Percentiles rank a stretch among this genome's conserved stretches.
Evolutionary conservation across 78 protist genomes (phyloP).

Genomic region (Emiliania huxleyi): DNA sequence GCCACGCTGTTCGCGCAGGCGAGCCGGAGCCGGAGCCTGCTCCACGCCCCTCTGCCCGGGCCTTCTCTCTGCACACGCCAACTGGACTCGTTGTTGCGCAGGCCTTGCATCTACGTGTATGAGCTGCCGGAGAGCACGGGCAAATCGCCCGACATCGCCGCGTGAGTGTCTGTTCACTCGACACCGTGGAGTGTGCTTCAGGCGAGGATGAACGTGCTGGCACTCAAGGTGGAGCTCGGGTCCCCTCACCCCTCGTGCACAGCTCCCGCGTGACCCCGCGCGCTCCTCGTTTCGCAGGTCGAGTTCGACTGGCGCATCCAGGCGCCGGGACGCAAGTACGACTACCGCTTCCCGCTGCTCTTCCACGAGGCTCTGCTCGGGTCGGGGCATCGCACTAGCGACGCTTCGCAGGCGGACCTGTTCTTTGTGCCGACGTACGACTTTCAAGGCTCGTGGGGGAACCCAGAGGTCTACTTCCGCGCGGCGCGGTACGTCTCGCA

Average conservation of each 20-base stretch:
- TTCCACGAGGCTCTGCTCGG: background rate
- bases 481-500: background rate
- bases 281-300: background rate
- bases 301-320: background rate
- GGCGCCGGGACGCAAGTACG: background rate
- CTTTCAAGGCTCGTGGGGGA: background rate
- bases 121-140: too few relatives aligned
- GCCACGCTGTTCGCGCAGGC: background rate
- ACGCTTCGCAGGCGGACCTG: background rate
- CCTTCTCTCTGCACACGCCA: background rate
- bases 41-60: background rate
- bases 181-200: too few relatives aligned
- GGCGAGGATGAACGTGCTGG: background rate
- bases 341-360: background rate
- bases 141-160: too few relatives aligned
- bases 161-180: too few relatives aligned
- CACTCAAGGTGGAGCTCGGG: background rate
- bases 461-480: conserved; percentile 20
- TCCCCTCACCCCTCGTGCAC: background rate
- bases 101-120: background rate
- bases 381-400: background rate
- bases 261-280: background rate
- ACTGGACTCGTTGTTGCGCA: background rate
- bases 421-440: background rate
- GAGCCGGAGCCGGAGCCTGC: too few relatives aligned